Evolutionary conservation across 768 basidiomycete species (phyloP), one percentile per base, ranked within the genome.

Genomic region (Pleurotus sapidus): DNA sequence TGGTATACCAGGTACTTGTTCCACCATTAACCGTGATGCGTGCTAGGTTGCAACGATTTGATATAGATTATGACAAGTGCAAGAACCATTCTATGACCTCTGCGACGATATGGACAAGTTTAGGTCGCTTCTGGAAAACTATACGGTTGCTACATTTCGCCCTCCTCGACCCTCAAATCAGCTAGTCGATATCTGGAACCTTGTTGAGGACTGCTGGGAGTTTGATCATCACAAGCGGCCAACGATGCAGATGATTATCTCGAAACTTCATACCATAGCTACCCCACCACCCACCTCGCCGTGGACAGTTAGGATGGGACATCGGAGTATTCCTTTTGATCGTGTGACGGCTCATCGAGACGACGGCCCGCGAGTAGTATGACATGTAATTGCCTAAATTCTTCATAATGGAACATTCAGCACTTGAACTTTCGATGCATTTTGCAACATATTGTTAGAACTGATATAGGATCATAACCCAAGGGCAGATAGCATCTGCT

Each of bases 1-100:
- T 72, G 11, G 67, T 68, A 57, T 56, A 63, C 25, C 64, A 65
- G 49, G 64, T 63, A 37, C 34, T 34, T 14, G 7, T 42, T n/a
- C 14, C 7, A 40, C 47, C 24, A 24, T 56, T 3, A 40, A 3
- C 24, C 15, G 11, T 42, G 5, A 49, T 56, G 15, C 11, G 20
- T 18, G 15, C 17, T 23, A n/a, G 9, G 25, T 11, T 20, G 4
- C 15, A 23, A 20, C 30, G 7, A 9, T 43, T 23, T 34, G n/a
- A 54, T 40, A 30, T 30, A 60, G 59, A 46, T 54, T 12, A 38
- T n/a, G n/a, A n/a, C n/a, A n/a, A n/a, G n/a, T n/a, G n/a, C n/a
- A n/a, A 34, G 53, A 42, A 3, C 59, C 59, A 9, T 57, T 57
- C 39, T 34, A 60, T 24, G 17, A 57, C 20, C n/a, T 50, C 9